These are phyloP conservation scores for Fomitopsis serialis DNA, from an alignment of 768 basidiomycete genomes.

Conservation along the genomic window DNA sequence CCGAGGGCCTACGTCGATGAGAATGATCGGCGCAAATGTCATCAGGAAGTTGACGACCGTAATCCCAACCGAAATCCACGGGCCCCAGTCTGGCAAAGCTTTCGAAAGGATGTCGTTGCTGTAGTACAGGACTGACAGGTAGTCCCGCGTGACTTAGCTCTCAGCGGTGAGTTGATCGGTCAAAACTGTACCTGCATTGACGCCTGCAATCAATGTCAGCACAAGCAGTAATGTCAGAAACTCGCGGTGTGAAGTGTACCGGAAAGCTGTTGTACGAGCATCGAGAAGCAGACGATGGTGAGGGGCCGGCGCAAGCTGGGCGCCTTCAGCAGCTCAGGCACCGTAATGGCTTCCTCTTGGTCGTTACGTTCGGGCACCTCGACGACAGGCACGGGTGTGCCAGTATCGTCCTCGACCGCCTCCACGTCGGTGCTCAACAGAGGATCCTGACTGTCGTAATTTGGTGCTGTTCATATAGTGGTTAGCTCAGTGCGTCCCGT, in stretches of 20 bases:
- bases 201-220: constrained; percentile 37
- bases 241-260: constrained; percentile 37
- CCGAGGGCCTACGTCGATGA: constrained; percentile 65
- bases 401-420: constrained; percentile 4
- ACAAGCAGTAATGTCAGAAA: background rate
- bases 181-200: constrained; percentile 57
- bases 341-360: constrained; percentile 35
- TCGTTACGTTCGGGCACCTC: constrained; percentile 10
- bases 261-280: constrained; percentile 77
- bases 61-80: constrained; percentile 80
- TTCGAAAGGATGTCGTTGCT: constrained; percentile 83
- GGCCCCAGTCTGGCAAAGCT: constrained; percentile 71
- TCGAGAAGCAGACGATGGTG: constrained; percentile 60
- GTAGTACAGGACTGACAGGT: constrained; percentile 72
- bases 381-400: background rate
- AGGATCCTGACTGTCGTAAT: constrained; percentile 32
- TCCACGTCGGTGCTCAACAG: constrained; percentile 30
- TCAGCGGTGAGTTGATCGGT: background rate
- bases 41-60: constrained; percentile 78
- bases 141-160: background rate
- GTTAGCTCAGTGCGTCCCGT: too few relatives aligned
- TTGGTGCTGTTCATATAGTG: too few relatives aligned
- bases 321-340: constrained; percentile 44
- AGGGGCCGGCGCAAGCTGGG: constrained; percentile 59
- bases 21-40: constrained; percentile 82